Evolutionary conservation across 495 filamentous ascomycete genomes (phyloP).

Genomic region (Penicillium pulvis): DNA sequence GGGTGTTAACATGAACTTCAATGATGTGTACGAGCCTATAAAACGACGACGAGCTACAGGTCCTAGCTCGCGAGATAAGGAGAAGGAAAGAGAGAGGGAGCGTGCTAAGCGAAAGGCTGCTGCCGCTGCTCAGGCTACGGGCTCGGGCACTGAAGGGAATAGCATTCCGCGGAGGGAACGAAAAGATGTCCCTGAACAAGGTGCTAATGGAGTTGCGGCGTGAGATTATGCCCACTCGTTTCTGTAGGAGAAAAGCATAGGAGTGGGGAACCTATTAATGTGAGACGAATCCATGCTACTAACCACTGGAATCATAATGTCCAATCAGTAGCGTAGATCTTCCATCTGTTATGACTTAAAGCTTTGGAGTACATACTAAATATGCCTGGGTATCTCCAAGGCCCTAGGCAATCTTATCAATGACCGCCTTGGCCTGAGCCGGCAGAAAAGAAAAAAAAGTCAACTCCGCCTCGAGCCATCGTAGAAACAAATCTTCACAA

Average conservation of each 20-base stretch:
- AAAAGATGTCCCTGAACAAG: conserved; percentile 12
- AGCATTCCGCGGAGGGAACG: conserved; percentile 17
- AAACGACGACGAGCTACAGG: conserved; percentile 47
- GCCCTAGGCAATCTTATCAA: conserved; percentile 12
- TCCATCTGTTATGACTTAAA: neutral
- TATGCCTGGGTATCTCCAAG: too few relatives aligned
- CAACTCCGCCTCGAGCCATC: conserved; percentile 11
- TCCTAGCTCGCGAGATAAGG: conserved; percentile 37
- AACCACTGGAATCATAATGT: neutral
- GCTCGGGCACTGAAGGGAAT: conserved; percentile 21
- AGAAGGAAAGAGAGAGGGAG: conserved; percentile 33
- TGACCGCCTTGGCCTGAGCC: conserved; percentile 6
- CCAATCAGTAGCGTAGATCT: neutral
- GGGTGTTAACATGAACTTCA: conserved; percentile 98
- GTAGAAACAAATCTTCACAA: neutral
- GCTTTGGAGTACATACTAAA: neutral
- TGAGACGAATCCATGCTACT: conserved; percentile 20
- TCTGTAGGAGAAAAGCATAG: neutral
- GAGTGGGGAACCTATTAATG: conserved; percentile 12
- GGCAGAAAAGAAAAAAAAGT: conserved; percentile 22
- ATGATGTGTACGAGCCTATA: conserved; percentile 86
- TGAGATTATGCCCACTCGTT: conserved; percentile 1
- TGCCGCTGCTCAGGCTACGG: conserved; percentile 17
- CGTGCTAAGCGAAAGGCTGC: conserved; percentile 31
- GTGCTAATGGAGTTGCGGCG: conserved; percentile 2